Evolutionary conservation across 768 basidiomycete genomes (phyloP).

Genomic region (Crepidotus variabilis): DNA sequence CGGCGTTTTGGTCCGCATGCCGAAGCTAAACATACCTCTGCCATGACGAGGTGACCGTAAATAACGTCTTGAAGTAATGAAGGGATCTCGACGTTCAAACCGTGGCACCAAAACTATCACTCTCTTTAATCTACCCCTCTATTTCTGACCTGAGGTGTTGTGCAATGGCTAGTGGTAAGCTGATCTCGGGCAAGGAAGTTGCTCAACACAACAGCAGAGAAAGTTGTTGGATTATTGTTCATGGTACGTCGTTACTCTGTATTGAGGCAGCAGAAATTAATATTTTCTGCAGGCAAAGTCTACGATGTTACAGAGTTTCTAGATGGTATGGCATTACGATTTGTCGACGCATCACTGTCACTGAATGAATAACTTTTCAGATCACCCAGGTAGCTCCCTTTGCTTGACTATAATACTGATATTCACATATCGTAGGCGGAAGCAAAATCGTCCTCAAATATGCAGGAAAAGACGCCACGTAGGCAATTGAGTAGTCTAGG

Average conservation of each 20-base stretch:
- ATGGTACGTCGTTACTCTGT: constrained; percentile 42
- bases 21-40: too few species aligned
- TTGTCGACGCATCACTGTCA: not conserved
- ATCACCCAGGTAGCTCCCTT: constrained; percentile 56
- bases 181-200: constrained; percentile 25
- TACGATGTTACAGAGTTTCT: constrained; percentile 81
- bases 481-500: constrained; percentile 20
- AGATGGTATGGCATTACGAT: constrained; percentile 42
- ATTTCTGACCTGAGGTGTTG: not conserved
- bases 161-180: constrained; percentile 20
- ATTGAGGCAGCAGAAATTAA: not conserved
- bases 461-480: constrained; percentile 89
- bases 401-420: not conserved
- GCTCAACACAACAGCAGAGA: constrained; percentile 28
- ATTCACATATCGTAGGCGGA: constrained; percentile 47
- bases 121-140: not conserved
- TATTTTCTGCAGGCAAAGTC: constrained; percentile 48
- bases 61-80: too few species aligned
- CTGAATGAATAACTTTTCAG: constrained; percentile 26
- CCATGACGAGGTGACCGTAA: too few species aligned
- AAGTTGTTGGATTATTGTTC: constrained; percentile 66
- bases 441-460: constrained; percentile 84
- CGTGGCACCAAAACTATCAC: too few species aligned
- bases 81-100: too few species aligned
- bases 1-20: too few species aligned